These are phyloP conservation scores for Didymella arachidicola DNA, from an alignment of 2,329 filamentous ascomycete genomes.

Conservation along the genomic window DNA sequence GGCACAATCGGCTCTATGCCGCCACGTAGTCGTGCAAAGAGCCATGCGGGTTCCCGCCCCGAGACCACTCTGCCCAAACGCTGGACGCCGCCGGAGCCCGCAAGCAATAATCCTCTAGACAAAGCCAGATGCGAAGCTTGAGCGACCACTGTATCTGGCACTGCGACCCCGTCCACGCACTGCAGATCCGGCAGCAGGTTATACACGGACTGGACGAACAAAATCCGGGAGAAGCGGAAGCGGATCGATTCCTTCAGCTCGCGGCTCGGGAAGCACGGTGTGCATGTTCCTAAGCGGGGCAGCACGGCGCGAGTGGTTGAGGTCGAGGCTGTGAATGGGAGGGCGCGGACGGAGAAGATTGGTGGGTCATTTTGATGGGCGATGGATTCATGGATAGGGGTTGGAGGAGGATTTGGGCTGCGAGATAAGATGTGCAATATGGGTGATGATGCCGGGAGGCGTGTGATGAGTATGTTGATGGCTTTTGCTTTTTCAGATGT, in stretches of 20 bases:
- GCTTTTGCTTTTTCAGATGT: background rate
- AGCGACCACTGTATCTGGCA: background rate
- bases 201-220: constrained; percentile 16
- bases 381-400: background rate
- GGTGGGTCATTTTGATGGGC: constrained; percentile 2
- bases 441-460: background rate
- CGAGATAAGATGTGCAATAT: background rate
- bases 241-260: background rate
- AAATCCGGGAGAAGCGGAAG: constrained; percentile 13
- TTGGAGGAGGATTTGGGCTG: background rate
- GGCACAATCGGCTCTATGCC: background rate
- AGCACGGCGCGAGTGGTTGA: constrained; percentile 4
- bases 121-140: too few relatives aligned
- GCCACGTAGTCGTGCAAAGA: background rate
- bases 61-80: constrained; percentile 3
- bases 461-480: background rate
- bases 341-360: constrained; percentile 2
- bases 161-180: background rate
- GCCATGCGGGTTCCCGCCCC: constrained; percentile 1
- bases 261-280: background rate
- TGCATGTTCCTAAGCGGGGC: background rate
- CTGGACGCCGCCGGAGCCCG: background rate
- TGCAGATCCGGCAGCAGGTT: constrained; percentile 7
- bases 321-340: constrained; percentile 4
- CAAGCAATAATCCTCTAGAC: too few relatives aligned